Evolutionary conservation across 148 eudicot genomes (phyloP).

Genomic region (Diospyros lotus): DNA sequence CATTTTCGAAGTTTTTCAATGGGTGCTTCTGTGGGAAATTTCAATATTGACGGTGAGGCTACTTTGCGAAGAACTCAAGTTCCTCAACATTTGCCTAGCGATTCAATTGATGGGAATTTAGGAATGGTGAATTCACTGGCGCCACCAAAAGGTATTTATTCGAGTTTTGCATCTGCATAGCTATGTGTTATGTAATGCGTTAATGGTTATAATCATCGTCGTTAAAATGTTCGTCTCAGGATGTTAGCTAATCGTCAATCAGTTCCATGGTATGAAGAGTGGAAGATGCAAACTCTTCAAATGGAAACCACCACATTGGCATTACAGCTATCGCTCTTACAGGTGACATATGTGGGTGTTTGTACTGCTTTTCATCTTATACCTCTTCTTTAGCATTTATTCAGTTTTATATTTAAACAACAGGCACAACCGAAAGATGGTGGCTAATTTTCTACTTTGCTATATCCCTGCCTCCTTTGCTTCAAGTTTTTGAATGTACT

Average conservation of each 20-base stretch:
- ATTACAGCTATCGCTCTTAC: slow-evolving; percentile 37
- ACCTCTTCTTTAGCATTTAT: background rate
- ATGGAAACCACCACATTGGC: slow-evolving; percentile 42
- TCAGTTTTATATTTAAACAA: slow-evolving; percentile 16
- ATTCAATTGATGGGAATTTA: slow-evolving; percentile 37
- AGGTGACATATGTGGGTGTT: slow-evolving; percentile 18
- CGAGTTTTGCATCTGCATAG: background rate
- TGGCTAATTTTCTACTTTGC: slow-evolving; percentile 9
- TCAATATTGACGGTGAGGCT: slow-evolving; percentile 32
- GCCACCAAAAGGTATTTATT: slow-evolving; percentile 35
- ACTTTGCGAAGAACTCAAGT: slow-evolving; percentile 29
- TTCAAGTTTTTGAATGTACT: no score
- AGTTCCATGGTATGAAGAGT: slow-evolving; percentile 49
- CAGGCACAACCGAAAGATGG: slow-evolving; percentile 36
- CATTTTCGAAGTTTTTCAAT: slow-evolving; percentile 50
- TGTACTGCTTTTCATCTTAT: background rate
- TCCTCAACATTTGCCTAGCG: slow-evolving; percentile 34
- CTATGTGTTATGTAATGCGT: background rate
- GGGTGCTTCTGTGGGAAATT: slow-evolving; percentile 51
- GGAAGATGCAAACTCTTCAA: slow-evolving; percentile 42
- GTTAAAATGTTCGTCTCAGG: slow-evolving; percentile 16
- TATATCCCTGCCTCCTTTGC: background rate
- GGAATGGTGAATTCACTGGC: slow-evolving; percentile 39
- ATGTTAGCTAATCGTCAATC: slow-evolving; percentile 59
- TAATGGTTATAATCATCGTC: background rate